These are phyloP conservation scores for Clavispora fructus DNA, from an alignment of 805 yeast genomes.

Conservation along the genomic window DNA sequence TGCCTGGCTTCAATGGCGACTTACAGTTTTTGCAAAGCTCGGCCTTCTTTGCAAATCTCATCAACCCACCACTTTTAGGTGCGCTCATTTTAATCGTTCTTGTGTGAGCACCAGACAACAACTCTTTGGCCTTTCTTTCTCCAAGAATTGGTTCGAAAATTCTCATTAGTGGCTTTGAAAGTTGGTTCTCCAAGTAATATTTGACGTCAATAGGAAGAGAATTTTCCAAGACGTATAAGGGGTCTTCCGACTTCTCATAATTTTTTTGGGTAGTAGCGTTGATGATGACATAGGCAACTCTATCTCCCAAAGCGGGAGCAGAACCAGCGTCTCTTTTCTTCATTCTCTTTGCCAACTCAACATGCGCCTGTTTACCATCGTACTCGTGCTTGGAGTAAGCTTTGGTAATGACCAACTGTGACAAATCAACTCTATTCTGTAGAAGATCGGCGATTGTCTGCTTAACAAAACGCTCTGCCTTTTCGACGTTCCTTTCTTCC, in stretches of 20 bases:
- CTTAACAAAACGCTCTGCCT: conserved; percentile 82
- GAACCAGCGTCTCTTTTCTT: conserved; percentile 94
- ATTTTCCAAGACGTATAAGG: conserved; percentile 85
- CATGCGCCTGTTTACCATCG: conserved; percentile 96
- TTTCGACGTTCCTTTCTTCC: conserved; percentile 80
- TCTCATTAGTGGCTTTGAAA: conserved; percentile 86
- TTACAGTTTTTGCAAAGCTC: conserved; percentile 87
- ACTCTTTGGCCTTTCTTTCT: conserved; percentile 70
- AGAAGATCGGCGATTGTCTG: conserved; percentile 82
- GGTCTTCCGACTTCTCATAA: conserved; percentile 96
- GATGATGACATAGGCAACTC: conserved; percentile 95
- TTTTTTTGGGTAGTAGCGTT: conserved; percentile 75
- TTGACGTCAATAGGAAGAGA: conserved; percentile 91
- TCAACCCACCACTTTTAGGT: conserved; percentile 78
- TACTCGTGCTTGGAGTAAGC: conserved; percentile 86
- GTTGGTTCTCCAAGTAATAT: conserved; percentile 87
- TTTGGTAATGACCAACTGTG: conserved; percentile 89
- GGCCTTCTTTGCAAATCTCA: conserved; percentile 87
- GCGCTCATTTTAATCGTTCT: conserved; percentile 68
- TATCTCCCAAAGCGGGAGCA: conserved; percentile 95
- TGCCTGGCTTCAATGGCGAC: conserved; percentile 58
- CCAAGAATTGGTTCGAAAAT: conserved; percentile 95
- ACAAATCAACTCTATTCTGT: conserved; percentile 87
- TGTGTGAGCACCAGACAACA: conserved; percentile 81
- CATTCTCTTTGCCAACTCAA: conserved; percentile 94